phyloP scores from a whole-genome alignment of 352 stramenopile genomes.

The Phytophthora vignae region DNA sequence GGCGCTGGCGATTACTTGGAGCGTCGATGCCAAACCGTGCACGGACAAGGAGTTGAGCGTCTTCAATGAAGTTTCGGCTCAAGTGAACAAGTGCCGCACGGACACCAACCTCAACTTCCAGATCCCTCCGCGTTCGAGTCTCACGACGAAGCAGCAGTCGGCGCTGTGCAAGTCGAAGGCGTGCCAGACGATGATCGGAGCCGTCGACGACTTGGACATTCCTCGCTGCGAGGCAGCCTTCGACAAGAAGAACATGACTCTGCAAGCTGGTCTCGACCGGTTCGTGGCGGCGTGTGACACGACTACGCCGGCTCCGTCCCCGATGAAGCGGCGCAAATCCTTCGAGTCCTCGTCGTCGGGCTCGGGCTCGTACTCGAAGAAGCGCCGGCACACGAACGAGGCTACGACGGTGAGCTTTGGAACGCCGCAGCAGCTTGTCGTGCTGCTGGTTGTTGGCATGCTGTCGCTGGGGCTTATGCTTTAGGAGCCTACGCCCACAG shows the following conservation, averaged over 20 bases:
- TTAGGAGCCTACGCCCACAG: neutral
- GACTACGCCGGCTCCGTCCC: slow-evolving; percentile 37
- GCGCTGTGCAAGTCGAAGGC: slow-evolving; percentile 51
- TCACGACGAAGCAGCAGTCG: slow-evolving; percentile 39
- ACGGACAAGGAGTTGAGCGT: slow-evolving; percentile 49
- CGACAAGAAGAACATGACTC: slow-evolving; percentile 58
- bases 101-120: slow-evolving; percentile 50
- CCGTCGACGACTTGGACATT: slow-evolving; percentile 65
- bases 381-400: slow-evolving; percentile 20
- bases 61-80: slow-evolving; percentile 49
- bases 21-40: slow-evolving; percentile 31
- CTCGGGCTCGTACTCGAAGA: slow-evolving; percentile 30
- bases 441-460: slow-evolving; percentile 19
- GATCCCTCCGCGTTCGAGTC: slow-evolving; percentile 44
- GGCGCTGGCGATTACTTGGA: slow-evolving; percentile 18
- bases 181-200: slow-evolving; percentile 63
- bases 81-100: slow-evolving; percentile 50
- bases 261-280: slow-evolving; percentile 55
- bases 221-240: slow-evolving; percentile 57
- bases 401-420: slow-evolving; percentile 27
- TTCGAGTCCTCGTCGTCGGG: slow-evolving; percentile 31
- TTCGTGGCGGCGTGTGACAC: slow-evolving; percentile 57
- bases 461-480: slow-evolving; percentile 25
- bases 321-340: slow-evolving; percentile 56
- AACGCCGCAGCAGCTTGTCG: slow-evolving; percentile 25